phyloP scores from a whole-genome alignment of 441 rosid species.

The Aleurites moluccanus region DNA sequence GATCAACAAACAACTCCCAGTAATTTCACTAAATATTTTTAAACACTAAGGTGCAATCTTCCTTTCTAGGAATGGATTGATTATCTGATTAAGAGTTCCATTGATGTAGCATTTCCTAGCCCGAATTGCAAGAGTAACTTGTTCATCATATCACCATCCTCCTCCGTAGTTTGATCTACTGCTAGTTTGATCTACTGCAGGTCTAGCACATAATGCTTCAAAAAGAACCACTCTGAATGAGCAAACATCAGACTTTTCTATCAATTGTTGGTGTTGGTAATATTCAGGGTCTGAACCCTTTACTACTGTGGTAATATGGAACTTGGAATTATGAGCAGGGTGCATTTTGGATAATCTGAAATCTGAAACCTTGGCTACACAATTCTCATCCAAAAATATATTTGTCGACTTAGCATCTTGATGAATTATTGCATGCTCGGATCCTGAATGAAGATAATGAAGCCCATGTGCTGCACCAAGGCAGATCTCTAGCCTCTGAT shows the following conservation, averaged over 20 bases:
- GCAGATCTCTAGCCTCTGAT: slow-evolving; percentile 56
- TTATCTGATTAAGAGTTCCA: slow-evolving; percentile 38
- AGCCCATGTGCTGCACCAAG: slow-evolving; percentile 55
- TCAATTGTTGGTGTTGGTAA: slow-evolving; percentile 44
- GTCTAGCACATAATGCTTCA: slow-evolving; percentile 52
- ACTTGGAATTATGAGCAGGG: slow-evolving; percentile 33
- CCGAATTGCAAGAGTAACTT: slow-evolving; percentile 39
- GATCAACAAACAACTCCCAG: slow-evolving; percentile 46
- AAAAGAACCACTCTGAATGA: slow-evolving; percentile 62
- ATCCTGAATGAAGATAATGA: slow-evolving; percentile 53
- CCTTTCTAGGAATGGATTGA: slow-evolving; percentile 40
- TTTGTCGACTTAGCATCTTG: slow-evolving; percentile 60
- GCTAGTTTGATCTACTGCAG: neutral
- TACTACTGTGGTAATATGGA: slow-evolving; percentile 51
- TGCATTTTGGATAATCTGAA: slow-evolving; percentile 57
- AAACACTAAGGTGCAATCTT: slow-evolving; percentile 35
- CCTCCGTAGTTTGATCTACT: too few species aligned
- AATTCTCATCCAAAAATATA: slow-evolving; percentile 53
- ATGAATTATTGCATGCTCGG: slow-evolving; percentile 46
- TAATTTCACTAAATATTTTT: slow-evolving; percentile 41
- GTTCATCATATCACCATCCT: neutral
- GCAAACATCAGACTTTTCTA: slow-evolving; percentile 65
- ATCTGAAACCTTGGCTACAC: slow-evolving; percentile 65
- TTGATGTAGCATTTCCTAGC: slow-evolving; percentile 34
- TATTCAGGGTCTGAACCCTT: slow-evolving; percentile 69